Conservation (phyloP, 495 filamentous ascomycete genomes). For the Neurospora sublineolata region DNA sequence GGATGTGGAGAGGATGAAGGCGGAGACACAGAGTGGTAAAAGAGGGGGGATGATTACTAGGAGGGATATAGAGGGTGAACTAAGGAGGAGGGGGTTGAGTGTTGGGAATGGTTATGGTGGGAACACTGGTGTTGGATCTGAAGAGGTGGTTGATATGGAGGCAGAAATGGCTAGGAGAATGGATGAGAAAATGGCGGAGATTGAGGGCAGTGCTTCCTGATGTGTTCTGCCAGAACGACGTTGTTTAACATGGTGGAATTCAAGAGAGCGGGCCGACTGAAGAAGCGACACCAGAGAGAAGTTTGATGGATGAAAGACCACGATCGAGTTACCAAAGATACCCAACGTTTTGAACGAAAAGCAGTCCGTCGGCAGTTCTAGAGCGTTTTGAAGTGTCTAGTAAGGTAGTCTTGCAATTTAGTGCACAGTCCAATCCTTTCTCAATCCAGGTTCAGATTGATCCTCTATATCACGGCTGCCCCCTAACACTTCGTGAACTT, state of each 20-base stretch:
- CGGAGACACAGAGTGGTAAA: constrained; percentile 5
- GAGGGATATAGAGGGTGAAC: constrained; percentile 28
- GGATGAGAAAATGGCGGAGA: constrained; percentile 41
- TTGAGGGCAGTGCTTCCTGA: constrained; percentile 10
- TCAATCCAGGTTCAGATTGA: background rate
- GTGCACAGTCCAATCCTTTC: background rate
- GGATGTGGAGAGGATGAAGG: constrained; percentile 17
- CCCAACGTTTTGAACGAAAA: background rate
- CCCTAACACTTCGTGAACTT: background rate
- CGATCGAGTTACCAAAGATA: background rate
- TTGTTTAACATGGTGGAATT: background rate
- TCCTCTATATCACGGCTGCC: background rate
- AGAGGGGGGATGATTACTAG: constrained; percentile 29
- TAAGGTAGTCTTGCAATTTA: background rate
- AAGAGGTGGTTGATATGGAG: constrained; percentile 44
- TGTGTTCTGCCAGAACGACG: background rate
- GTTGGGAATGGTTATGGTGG: constrained; percentile 16
- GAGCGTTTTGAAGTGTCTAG: background rate
- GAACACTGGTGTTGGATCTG: background rate
- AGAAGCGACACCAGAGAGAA: background rate
- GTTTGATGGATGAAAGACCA: background rate
- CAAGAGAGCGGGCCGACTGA: background rate
- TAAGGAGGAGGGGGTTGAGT: constrained; percentile 31
- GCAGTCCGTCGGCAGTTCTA: background rate
- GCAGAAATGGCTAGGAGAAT: constrained; percentile 47